Conservation (phyloP, 139 green algal species). For the Diplosphaera chodatii region DNA sequence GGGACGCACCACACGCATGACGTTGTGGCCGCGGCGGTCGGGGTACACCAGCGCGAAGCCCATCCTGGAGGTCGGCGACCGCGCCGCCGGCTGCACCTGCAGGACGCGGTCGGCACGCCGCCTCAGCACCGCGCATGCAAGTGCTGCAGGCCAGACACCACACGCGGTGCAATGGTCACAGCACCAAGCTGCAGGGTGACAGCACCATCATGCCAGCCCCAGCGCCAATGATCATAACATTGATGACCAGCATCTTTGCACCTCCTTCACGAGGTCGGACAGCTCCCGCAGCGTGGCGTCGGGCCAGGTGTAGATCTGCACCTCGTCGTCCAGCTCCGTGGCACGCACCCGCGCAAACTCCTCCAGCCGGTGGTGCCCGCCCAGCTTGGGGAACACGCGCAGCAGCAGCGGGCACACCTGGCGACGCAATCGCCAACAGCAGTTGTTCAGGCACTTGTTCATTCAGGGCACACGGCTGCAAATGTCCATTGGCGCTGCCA, state of each 20-base stretch:
- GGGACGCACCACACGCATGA: constrained; percentile 69
- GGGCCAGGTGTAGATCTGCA: constrained; percentile 88
- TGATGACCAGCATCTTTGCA: no score
- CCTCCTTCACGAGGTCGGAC: constrained; percentile 83
- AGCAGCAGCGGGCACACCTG: constrained; percentile 76
- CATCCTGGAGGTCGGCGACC: constrained; percentile 40
- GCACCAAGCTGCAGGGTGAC: no score
- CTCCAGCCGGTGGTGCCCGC: constrained; percentile 66
- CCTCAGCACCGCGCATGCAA: no score
- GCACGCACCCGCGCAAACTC: constrained; percentile 39
- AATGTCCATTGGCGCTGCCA: no score
- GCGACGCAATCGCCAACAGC: no score
- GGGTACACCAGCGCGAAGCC: constrained; percentile 89
- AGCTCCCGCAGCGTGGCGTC: constrained; percentile 89
- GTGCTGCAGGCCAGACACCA: no score
- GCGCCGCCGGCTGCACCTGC: constrained; percentile 25
- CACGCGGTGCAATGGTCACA: no score
- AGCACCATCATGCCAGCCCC: no score
- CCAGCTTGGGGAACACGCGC: constrained; percentile 64
- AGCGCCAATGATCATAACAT: no score
- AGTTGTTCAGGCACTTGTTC: no score
- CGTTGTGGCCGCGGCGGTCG: constrained; percentile 74
- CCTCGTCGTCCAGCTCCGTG: constrained; percentile 30
- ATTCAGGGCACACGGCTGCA: no score
- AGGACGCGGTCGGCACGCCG: no score